Conservation (phyloP, 805 yeast species). For the Candida tammaniensis region DNA sequence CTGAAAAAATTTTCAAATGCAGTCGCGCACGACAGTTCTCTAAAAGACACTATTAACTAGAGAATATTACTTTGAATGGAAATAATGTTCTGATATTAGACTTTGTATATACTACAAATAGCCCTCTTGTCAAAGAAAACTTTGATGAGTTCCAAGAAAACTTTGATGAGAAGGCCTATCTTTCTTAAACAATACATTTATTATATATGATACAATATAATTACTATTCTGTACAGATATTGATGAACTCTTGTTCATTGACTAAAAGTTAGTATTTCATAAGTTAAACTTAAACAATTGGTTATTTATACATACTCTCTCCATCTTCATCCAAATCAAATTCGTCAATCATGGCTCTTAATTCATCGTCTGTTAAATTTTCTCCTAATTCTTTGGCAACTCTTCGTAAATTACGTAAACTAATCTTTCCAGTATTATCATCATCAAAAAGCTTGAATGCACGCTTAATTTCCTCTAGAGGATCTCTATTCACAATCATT, state of each 20-base stretch:
- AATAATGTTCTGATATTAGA: no score
- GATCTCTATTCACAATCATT: conserved; percentile 83
- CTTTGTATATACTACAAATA: no score
- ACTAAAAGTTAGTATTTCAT: conserved; percentile 41
- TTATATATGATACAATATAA: no score
- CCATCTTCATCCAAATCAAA: conserved; percentile 97
- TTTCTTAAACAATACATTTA: no score
- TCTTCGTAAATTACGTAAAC: conserved; percentile 75
- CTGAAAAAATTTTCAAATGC: no score
- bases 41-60: no score
- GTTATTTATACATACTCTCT: conserved; percentile 51
- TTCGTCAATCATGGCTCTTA: conserved; percentile 96
- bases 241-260: conserved; percentile 85
- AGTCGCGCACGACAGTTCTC: no score
- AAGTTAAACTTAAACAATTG: neutral
- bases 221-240: conserved; percentile 69
- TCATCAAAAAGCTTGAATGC: conserved; percentile 90
- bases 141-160: no score
- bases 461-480: conserved; percentile 83
- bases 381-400: conserved; percentile 94
- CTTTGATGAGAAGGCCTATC: no score
- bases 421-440: conserved; percentile 82
- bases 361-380: conserved; percentile 85
- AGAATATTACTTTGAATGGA: no score
- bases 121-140: no score